These are phyloP conservation scores for Schizophyllum amplum DNA, from an alignment of 1,284 basidiomycete species.

Conservation along the genomic window DNA sequence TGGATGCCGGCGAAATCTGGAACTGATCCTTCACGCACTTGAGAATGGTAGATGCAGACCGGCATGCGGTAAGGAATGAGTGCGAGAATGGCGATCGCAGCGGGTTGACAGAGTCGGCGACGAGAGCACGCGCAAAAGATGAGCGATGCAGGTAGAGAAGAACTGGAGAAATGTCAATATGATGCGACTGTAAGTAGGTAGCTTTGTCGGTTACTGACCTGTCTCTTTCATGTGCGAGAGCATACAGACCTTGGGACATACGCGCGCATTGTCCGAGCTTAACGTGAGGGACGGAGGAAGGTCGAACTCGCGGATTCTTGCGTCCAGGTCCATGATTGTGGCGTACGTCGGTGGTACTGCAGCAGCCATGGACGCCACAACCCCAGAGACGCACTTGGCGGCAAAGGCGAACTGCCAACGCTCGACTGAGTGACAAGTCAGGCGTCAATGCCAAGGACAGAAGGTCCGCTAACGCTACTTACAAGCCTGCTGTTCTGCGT, in stretches of 20 bases:
- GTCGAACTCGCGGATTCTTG: constrained; percentile 58
- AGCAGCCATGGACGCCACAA: constrained; percentile 53
- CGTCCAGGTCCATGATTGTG: constrained; percentile 65
- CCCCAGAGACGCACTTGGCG: constrained; percentile 57
- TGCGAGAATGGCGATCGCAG: constrained; percentile 50
- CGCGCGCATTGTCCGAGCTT: too few species aligned
- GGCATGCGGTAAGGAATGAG: constrained; percentile 58
- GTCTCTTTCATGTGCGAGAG: constrained; percentile 48
- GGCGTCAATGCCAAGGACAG: not conserved
- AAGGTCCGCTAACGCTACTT: not conserved
- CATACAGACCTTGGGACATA: constrained; percentile 29
- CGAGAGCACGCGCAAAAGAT: constrained; percentile 65
- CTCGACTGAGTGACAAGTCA: constrained; percentile 31
- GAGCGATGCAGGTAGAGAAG: constrained; percentile 61
- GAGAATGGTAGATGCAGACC: constrained; percentile 47
- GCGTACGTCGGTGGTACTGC: constrained; percentile 56
- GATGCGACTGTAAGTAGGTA: not conserved
- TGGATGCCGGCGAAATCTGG: constrained; percentile 39
- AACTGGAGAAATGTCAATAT: constrained; percentile 37
- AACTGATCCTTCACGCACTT: constrained; percentile 49
- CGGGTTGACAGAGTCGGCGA: constrained; percentile 49
- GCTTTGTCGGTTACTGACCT: constrained; percentile 41
- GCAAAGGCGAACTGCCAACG: constrained; percentile 59
- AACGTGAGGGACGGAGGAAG: constrained; percentile 38
- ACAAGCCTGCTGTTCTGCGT: constrained; percentile 8